Percentiles rank a stretch among this genome's conserved stretches.
Conservation (phyloP, 2,329 filamentous ascomycete species). For the Nothomitra cinnamomea region DNA sequence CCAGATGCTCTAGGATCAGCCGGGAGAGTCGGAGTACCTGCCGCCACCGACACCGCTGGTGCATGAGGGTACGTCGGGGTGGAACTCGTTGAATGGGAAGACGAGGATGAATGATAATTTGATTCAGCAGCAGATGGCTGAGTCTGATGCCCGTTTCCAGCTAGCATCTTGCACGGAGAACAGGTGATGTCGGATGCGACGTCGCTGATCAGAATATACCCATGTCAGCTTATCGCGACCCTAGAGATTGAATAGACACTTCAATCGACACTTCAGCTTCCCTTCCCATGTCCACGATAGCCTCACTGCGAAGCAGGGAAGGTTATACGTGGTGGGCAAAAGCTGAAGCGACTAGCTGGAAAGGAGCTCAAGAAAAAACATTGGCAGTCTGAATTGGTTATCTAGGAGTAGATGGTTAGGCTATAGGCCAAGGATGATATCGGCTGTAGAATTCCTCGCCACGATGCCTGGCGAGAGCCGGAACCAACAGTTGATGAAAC, state of each 20-base stretch:
- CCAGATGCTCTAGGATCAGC: background rate
- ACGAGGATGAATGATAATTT: constrained; percentile 17
- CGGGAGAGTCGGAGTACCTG: constrained; percentile 12
- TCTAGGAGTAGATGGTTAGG: background rate
- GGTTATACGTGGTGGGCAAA: background rate
- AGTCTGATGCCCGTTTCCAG: constrained; percentile 27
- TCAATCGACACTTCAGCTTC: constrained; percentile 2
- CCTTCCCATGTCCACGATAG: constrained; percentile 1
- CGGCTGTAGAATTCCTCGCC: background rate
- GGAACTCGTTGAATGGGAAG: constrained; percentile 1
- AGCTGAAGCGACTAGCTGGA: constrained; percentile 1
- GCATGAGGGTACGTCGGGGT: constrained; percentile 17
- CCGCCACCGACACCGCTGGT: constrained; percentile 13
- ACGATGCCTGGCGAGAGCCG: background rate
- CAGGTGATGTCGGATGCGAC: constrained; percentile 55
- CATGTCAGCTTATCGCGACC: constrained; percentile 4
- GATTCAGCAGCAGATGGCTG: constrained; percentile 18
- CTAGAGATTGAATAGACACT: constrained; percentile 1
- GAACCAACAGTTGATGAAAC: background rate
- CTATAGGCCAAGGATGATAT: background rate
- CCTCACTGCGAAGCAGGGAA: background rate
- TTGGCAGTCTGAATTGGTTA: background rate
- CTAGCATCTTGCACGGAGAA: constrained; percentile 54
- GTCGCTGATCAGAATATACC: constrained; percentile 44
- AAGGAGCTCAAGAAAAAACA: background rate